Base-by-base conservation (phyloP, 2,329 filamentous ascomycete genomes). In the Fusarium acutatum region DNA sequence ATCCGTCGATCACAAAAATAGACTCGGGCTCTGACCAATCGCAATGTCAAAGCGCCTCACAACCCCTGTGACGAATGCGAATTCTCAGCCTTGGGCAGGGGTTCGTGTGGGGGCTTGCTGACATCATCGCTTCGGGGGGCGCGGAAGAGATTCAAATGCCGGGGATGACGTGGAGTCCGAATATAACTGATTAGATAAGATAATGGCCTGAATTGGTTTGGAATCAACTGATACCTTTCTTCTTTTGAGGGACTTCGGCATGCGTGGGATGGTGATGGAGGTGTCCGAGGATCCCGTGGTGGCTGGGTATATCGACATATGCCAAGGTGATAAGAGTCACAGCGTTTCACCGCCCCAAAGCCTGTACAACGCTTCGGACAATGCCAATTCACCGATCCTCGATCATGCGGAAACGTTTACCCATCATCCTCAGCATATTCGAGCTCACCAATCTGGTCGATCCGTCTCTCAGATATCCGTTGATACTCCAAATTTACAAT, bases 41-140 rank as follows among this genome's bases (percentile, higher is more conserved):
- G 30, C 12, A 6, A 10, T 8, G 4, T 13, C 30, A 2, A 17
- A 11, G 7, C 7, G 24, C 24, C 26, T 17, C n/a, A 64, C 24
- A 24, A 5, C 20, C 40, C 54, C 11, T 30, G 47, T 46, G 26
- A 26, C 2, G 20, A 32, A 28, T 46, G 26, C 47, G 40, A 47
- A 56, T 54, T 65, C 47, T 56, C 40, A 65, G 63, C 60, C 60
- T 46, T 35, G 15, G 8, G 6, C 47, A 65, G 40, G 63, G 60
- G 17, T 65, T 8, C 6, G 28, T n/a, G 40, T 57, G 63, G 63
- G 63, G 63, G 63, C 60, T 53, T 53, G 60, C 60, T 65, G 60
- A 65, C 40, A 35, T 56, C 30, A 58, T 53, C 13, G 30, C 17
- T 34, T 35, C 52, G 52, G 52, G 22, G 34, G 15, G 20, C 34